These are phyloP conservation scores for Amaranthus cruentus DNA, from an alignment of 148 eudicot species.

Conservation along the genomic window DNA sequence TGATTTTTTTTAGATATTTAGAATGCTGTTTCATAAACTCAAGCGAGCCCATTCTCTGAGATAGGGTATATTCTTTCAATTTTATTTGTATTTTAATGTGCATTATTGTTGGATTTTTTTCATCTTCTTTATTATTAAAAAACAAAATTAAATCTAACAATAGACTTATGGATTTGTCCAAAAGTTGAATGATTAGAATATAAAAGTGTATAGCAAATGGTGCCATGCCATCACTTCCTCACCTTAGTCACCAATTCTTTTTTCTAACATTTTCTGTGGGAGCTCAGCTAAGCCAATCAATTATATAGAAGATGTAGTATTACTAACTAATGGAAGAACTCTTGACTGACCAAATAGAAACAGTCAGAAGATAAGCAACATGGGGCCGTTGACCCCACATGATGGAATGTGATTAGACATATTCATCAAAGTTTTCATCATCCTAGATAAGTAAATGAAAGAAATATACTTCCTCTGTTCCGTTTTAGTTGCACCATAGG, in stretches of 20 bases:
- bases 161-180: background rate
- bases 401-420: constrained; percentile 40
- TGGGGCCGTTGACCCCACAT: constrained; percentile 41
- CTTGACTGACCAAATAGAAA: constrained; percentile 26
- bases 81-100: background rate
- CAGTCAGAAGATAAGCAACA: constrained; percentile 49
- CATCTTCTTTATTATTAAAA: background rate
- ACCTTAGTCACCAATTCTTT: background rate
- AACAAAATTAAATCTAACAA: background rate
- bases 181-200: constrained; percentile 19
- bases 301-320: constrained; percentile 15
- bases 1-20: background rate
- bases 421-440: constrained; percentile 4
- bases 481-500: too few relatives aligned
- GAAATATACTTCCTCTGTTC: too few relatives aligned
- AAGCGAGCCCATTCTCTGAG: background rate
- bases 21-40: background rate
- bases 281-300: constrained; percentile 9
- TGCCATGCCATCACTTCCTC: background rate
- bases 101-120: background rate
- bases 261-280: constrained; percentile 8
- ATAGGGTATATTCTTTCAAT: too few relatives aligned
- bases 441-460: background rate
- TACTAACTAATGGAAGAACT: constrained; percentile 29
- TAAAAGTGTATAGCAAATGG: background rate